phyloP scores from a whole-genome alignment of 225 moss, liverwort and hornwort species.

The Marchantia paleacea region DNA sequence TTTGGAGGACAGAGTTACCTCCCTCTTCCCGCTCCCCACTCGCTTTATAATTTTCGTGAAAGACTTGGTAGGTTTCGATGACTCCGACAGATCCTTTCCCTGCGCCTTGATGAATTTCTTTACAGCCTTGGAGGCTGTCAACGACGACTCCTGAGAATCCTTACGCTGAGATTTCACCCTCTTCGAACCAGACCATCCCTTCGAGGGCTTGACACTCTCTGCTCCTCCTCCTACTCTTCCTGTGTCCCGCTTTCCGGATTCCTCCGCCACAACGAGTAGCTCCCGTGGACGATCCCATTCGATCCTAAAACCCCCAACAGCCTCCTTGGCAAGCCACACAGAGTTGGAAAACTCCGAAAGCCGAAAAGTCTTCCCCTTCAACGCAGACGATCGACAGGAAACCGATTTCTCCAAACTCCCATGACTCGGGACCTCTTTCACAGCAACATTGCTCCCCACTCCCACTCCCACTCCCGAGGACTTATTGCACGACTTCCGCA shows the following conservation, averaged over 20 bases:
- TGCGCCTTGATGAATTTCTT: background rate
- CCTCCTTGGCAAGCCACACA: background rate
- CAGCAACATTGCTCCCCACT: background rate
- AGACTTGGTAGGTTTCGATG: background rate
- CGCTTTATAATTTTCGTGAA: background rate
- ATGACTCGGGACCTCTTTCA: background rate
- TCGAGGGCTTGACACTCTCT: background rate
- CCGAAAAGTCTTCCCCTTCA: background rate
- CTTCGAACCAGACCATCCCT: background rate
- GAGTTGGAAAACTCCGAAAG: background rate
- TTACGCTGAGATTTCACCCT: background rate
- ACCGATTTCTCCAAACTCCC: background rate
- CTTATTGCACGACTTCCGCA: slow-evolving; percentile 9
- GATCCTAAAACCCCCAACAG: background rate
- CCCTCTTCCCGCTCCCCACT: background rate
- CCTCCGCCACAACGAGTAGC: background rate
- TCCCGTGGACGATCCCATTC: slow-evolving; percentile 5
- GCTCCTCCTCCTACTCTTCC: background rate
- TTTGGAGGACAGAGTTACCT: background rate
- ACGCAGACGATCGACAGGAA: slow-evolving; percentile 2
- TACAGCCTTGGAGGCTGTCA: background rate
- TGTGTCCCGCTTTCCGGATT: background rate
- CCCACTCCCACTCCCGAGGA: background rate
- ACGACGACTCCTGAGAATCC: background rate
- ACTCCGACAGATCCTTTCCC: background rate